Evolutionary conservation across 495 filamentous ascomycete species (phyloP).

Genomic region (Penicillium ucsense): DNA sequence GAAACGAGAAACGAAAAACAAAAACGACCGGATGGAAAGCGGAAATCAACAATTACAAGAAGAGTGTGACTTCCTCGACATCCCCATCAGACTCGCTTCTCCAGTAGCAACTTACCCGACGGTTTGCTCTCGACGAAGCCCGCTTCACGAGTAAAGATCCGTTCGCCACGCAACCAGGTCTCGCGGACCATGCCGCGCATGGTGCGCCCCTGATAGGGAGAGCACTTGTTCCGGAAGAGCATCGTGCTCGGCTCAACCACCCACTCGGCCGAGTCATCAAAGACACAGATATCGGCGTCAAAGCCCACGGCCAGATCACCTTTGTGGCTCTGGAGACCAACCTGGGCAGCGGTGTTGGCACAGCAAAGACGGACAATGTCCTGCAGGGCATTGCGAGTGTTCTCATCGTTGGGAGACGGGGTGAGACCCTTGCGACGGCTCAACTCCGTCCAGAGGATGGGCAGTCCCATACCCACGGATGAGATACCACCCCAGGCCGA

Average conservation of each 20-base stretch:
- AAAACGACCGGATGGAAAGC: conserved; percentile 1
- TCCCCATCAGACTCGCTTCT: conserved; percentile 37
- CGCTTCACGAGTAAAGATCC: conserved; percentile 54
- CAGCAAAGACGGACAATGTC: conserved; percentile 81
- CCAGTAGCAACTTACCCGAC: conserved; percentile 51
- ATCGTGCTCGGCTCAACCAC: conserved; percentile 57
- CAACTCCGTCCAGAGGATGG: conserved; percentile 81
- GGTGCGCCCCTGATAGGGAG: conserved; percentile 77
- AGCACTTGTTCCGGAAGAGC: conserved; percentile 93
- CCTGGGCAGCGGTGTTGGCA: conserved; percentile 80
- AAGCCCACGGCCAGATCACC: conserved; percentile 75
- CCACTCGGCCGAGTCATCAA: conserved; percentile 77
- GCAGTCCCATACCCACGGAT: conserved; percentile 83
- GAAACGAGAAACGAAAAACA: conserved; percentile 2
- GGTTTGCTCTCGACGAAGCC: conserved; percentile 53
- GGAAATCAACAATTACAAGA: not conserved
- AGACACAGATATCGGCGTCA: conserved; percentile 88
- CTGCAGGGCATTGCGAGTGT: conserved; percentile 42
- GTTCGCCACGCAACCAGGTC: conserved; percentile 79
- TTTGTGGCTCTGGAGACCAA: conserved; percentile 75
- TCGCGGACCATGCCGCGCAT: conserved; percentile 76
- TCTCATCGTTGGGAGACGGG: conserved; percentile 29
- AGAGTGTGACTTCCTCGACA: conserved; percentile 2
- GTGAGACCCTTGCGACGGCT: conserved; percentile 42
- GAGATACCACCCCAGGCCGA: conserved; percentile 94